Evolutionary conservation across 768 basidiomycete genomes (phyloP).

Genomic region (Podaxis sp.): DNA sequence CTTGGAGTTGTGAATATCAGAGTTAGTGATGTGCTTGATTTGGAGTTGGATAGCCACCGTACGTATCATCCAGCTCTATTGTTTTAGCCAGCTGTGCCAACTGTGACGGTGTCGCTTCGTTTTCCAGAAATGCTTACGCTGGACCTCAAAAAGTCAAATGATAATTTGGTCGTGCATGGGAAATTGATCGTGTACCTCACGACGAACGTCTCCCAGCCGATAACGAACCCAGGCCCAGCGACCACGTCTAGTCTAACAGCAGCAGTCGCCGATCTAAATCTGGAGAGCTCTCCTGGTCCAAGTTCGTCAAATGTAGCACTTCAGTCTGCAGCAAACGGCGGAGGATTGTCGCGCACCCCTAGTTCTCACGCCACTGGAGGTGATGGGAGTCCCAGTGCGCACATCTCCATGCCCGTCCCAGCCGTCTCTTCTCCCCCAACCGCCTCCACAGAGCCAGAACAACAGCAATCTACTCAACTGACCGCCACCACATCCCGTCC

Average conservation of each 20-base stretch:
- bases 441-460: slow-evolving; percentile 19
- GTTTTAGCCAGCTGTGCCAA: neutral
- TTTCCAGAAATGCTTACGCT: slow-evolving; percentile 88
- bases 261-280: slow-evolving; percentile 56
- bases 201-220: slow-evolving; percentile 83
- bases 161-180: slow-evolving; percentile 95
- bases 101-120: neutral
- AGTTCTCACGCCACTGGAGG: slow-evolving; percentile 59
- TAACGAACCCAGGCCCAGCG: slow-evolving; percentile 79
- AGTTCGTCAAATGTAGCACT: slow-evolving; percentile 50
- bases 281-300: slow-evolving; percentile 56
- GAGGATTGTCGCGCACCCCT: slow-evolving; percentile 52
- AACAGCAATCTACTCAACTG: slow-evolving; percentile 17
- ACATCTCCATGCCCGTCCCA: slow-evolving; percentile 38
- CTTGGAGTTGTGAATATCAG: slow-evolving; percentile 95
- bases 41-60: slow-evolving; percentile 94
- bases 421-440: slow-evolving; percentile 21
- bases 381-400: slow-evolving; percentile 36
- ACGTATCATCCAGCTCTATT: slow-evolving; percentile 22
- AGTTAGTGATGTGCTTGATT: slow-evolving; percentile 85
- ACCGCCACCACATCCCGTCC: slow-evolving; percentile 13
- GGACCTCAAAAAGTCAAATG: slow-evolving; percentile 98
- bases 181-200: slow-evolving; percentile 96
- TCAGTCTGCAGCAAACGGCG: slow-evolving; percentile 33
- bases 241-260: slow-evolving; percentile 56